Evolutionary conservation across 345 rosid species (phyloP).

Genomic region (Citrus inodora): DNA sequence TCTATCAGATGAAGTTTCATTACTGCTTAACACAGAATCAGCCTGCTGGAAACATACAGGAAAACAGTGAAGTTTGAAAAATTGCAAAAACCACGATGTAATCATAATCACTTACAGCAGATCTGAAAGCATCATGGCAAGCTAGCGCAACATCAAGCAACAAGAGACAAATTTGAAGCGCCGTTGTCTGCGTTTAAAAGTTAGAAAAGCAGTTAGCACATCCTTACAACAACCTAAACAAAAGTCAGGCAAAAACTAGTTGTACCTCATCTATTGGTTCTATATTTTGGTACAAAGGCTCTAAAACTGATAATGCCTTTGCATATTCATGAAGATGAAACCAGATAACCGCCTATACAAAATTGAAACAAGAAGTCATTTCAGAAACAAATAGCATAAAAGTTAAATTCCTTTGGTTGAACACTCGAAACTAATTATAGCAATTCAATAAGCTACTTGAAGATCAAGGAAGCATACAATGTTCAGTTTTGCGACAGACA

Average conservation of each 20-base stretch:
- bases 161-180: conserved; percentile 83
- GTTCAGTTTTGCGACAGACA: conserved; percentile 70
- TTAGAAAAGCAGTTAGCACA: conserved; percentile 21
- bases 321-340: conserved; percentile 83
- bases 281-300: conserved; percentile 74
- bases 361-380: conserved; percentile 19
- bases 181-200: conserved; percentile 56
- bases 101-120: conserved; percentile 60
- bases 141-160: conserved; percentile 84
- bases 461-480: conserved; percentile 46
- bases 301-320: conserved; percentile 72
- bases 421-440: neutral
- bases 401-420: neutral
- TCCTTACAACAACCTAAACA: neutral
- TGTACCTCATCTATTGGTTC: conserved; percentile 85
- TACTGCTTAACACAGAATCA: neutral
- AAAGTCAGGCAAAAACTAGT: conserved; percentile 5
- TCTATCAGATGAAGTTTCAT: neutral
- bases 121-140: conserved; percentile 71
- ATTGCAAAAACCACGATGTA: neutral
- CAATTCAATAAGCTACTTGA: conserved; percentile 4
- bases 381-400: conserved; percentile 4
- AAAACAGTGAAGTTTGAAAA: neutral
- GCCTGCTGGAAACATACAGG: neutral
- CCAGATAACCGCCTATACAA: conserved; percentile 77